Evolutionary conservation across 495 filamentous ascomycete genomes (phyloP).

Genomic region (Penicillium tannophilum): DNA sequence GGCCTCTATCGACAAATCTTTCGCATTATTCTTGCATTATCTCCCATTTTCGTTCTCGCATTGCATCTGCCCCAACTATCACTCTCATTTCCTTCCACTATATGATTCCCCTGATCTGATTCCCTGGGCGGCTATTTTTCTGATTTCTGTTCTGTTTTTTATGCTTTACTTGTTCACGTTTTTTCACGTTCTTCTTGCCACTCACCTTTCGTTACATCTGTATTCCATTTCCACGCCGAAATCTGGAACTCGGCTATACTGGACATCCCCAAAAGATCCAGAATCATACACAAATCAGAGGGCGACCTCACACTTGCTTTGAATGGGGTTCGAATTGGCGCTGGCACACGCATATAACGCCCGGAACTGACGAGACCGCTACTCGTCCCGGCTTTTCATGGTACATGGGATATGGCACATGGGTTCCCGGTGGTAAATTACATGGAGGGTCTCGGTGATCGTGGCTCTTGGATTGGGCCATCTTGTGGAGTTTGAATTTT

Average conservation of each 20-base stretch:
- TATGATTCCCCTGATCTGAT: neutral
- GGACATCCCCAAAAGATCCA: constrained; percentile 15
- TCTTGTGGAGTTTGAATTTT: constrained; percentile 14
- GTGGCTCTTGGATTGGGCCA: constrained; percentile 11
- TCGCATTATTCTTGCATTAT: constrained; percentile 2
- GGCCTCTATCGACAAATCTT: neutral
- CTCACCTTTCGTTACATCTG: constrained; percentile 8
- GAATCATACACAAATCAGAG: constrained; percentile 29
- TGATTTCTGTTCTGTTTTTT: constrained; percentile 2
- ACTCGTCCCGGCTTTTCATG: constrained; percentile 6
- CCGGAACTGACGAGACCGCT: neutral
- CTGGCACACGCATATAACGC: constrained; percentile 19
- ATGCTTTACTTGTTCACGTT: constrained; percentile 6
- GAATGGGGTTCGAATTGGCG: constrained; percentile 22
- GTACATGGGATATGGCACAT: constrained; percentile 20
- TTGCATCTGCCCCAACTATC: no score
- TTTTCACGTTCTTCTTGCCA: constrained; percentile 18
- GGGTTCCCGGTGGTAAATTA: constrained; percentile 5
- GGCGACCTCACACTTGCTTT: constrained; percentile 31
- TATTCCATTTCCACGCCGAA: constrained; percentile 11
- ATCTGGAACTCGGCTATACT: constrained; percentile 7
- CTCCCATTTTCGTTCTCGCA: neutral
- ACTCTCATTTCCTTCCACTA: neutral
- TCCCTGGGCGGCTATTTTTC: neutral
- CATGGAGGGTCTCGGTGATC: neutral